Evolutionary conservation across 2,329 filamentous ascomycete genomes (phyloP), one percentile per base, ranked within the genome.

Genomic region (Thermothelomyces thermophilus): DNA sequence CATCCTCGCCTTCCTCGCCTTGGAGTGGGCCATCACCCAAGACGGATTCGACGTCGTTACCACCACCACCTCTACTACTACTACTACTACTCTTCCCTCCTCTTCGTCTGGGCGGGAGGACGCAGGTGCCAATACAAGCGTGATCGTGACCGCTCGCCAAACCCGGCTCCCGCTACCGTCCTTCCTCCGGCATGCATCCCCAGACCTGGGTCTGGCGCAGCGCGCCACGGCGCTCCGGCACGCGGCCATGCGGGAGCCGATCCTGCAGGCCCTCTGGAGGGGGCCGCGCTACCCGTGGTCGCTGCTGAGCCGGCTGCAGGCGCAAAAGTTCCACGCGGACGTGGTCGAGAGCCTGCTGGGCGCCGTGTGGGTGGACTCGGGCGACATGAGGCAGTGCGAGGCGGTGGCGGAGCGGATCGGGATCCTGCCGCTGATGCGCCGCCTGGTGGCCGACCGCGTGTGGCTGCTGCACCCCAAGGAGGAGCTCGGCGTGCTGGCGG

Each of bases 331-430:
- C 65, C 84, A 86, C 66, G 91, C 86, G 0, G 90, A 96, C 64
- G 69, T 96, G 7, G 73, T 96, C 9, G 91, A 97, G 69, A 79
- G 80, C 28, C 64, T 94, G 0, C 66, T 97, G 0, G 91, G 87
- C 0, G 90, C 90, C 0, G 75, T 96, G 0, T 96, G 86, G 73
- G 72, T 95, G 17, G 93, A 97, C 64, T 86, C 75, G 0, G 86
- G 85, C 0, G 74, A 77, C 1, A 62, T 88, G 13, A 70, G 70
- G 0, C 64, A 63, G 0, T 94, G 88, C 59, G 70, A 75, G 43
- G 61, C 46, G 0, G 73, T 96, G 33, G 64, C 88, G 0, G 73
- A 78, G 39, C 68, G 71, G 0, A 68, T 89, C 3, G 88, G 88
- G 0, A 71, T 96, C 4, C 56, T 90, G 34, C 63, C 68, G 0